Conservation (phyloP, 2,329 filamentous ascomycete genomes). For the Leptographium radiaticola region DNA sequence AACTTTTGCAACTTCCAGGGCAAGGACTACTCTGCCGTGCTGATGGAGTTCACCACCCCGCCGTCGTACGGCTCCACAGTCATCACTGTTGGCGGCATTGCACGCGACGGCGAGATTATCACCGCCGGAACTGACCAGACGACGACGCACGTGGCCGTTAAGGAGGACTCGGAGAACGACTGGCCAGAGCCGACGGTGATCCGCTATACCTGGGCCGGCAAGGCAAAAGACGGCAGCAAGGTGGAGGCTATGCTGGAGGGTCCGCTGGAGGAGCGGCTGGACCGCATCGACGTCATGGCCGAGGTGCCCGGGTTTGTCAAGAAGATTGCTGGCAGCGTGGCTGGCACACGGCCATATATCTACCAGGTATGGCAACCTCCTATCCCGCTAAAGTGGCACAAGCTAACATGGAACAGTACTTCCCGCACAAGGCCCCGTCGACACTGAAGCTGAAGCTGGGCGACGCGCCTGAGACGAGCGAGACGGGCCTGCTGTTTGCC, state of each 20-base stretch:
- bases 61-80: slow-evolving; percentile 78
- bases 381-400: background rate
- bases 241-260: slow-evolving; percentile 60
- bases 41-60: slow-evolving; percentile 96
- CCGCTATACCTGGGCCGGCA: slow-evolving; percentile 68
- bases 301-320: slow-evolving; percentile 95
- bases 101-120: slow-evolving; percentile 69
- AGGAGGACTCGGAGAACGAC: slow-evolving; percentile 62
- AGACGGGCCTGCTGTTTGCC: slow-evolving; percentile 67
- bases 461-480: slow-evolving; percentile 57
- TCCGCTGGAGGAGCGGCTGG: slow-evolving; percentile 53
- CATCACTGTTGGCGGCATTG: slow-evolving; percentile 73
- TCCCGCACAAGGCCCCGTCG: slow-evolving; percentile 47
- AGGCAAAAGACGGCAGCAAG: slow-evolving; percentile 60
- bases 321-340: slow-evolving; percentile 75
- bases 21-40: slow-evolving; percentile 68
- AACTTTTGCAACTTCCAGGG: slow-evolving; percentile 90
- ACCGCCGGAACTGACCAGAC: slow-evolving; percentile 53
- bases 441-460: slow-evolving; percentile 75
- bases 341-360: slow-evolving; percentile 92
- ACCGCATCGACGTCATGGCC: slow-evolving; percentile 90
- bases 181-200: slow-evolving; percentile 78
- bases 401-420: slow-evolving; percentile 42
- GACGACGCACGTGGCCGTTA: slow-evolving; percentile 55
- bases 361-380: slow-evolving; percentile 56